A percentile compares a stretch with the other conserved stretches of the same genome.
phyloP scores from a whole-genome alignment of 768 basidiomycete genomes.

The Tulasnella sp. region DNA sequence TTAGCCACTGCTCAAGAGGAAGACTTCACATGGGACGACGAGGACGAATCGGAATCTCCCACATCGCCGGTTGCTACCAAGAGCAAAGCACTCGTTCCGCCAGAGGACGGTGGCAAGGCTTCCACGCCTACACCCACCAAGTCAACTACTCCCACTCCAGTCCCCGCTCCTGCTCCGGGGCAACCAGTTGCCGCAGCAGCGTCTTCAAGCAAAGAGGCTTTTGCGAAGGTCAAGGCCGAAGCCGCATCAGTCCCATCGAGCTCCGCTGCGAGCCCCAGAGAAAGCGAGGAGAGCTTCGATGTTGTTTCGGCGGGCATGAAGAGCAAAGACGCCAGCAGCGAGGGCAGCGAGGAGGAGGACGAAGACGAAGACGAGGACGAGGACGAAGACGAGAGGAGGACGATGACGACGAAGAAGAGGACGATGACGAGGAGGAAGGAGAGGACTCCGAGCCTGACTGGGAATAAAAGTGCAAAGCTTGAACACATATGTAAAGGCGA shows the following conservation, averaged over 20 bases:
- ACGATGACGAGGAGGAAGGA: slow-evolving; percentile 32
- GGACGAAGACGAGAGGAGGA: slow-evolving; percentile 34
- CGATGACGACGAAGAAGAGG: slow-evolving; percentile 33
- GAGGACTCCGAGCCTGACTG: slow-evolving; percentile 12
- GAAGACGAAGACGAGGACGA: slow-evolving; percentile 45
- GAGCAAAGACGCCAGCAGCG: slow-evolving; percentile 26
- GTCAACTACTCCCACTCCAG: slow-evolving; percentile 33
- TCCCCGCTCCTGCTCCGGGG: slow-evolving; percentile 31
- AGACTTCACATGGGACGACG: slow-evolving; percentile 89
- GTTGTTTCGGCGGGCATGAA: slow-evolving; percentile 42
- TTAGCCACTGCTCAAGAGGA: slow-evolving; percentile 56
- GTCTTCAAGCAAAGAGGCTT: slow-evolving; percentile 5
- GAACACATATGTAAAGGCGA: background rate
- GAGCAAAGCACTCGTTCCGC: slow-evolving; percentile 1
- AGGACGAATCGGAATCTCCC: slow-evolving; percentile 60
- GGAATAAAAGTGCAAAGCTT: background rate
- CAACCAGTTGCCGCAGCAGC: background rate
- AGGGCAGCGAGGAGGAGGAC: slow-evolving; percentile 33
- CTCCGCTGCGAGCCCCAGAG: slow-evolving; percentile 40
- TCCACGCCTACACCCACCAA: slow-evolving; percentile 16
- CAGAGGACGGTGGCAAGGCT: background rate
- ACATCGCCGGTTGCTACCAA: slow-evolving; percentile 20
- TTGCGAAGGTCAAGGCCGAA: slow-evolving; percentile 29
- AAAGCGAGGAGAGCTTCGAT: slow-evolving; percentile 65
- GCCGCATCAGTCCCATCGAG: slow-evolving; percentile 39